phyloP scores from a whole-genome alignment of 163 green algal species.

The Chloromonas sp. region DNA sequence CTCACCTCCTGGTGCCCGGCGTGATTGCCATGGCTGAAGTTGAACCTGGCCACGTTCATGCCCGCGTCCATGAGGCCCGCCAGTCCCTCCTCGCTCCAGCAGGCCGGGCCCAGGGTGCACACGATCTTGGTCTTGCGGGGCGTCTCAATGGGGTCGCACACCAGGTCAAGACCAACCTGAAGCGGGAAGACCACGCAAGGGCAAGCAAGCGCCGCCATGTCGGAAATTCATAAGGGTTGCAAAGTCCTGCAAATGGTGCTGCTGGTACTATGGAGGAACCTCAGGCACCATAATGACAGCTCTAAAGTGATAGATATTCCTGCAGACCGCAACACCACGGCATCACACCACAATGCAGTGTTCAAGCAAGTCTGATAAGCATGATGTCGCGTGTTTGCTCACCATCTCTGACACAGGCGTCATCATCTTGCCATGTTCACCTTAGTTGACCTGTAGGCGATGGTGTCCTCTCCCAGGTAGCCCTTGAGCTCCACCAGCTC shows the following conservation, averaged over 20 bases:
- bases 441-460: slow-evolving; percentile 40
- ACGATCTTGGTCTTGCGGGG: slow-evolving; percentile 69
- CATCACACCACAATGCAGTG: neutral
- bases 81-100: slow-evolving; percentile 43
- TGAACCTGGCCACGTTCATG: slow-evolving; percentile 62
- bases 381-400: neutral
- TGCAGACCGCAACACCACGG: neutral
- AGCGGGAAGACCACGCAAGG: neutral
- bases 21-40: slow-evolving; percentile 36
- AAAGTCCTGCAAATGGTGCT: too few relatives aligned
- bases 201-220: neutral
- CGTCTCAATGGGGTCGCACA: slow-evolving; percentile 40
- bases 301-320: neutral
- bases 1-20: slow-evolving; percentile 2
- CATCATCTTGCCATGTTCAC: neutral
- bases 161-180: slow-evolving; percentile 29
- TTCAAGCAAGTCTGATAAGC: neutral
- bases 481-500: slow-evolving; percentile 3
- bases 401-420: too few relatives aligned
- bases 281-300: neutral
- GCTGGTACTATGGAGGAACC: too few relatives aligned
- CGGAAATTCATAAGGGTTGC: too few relatives aligned
- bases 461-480: slow-evolving; percentile 20
- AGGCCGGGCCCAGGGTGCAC: slow-evolving; percentile 65
- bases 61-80: slow-evolving; percentile 51